Conservation (phyloP, 441 rosid species). For the Pelargonium citronellum region DNA sequence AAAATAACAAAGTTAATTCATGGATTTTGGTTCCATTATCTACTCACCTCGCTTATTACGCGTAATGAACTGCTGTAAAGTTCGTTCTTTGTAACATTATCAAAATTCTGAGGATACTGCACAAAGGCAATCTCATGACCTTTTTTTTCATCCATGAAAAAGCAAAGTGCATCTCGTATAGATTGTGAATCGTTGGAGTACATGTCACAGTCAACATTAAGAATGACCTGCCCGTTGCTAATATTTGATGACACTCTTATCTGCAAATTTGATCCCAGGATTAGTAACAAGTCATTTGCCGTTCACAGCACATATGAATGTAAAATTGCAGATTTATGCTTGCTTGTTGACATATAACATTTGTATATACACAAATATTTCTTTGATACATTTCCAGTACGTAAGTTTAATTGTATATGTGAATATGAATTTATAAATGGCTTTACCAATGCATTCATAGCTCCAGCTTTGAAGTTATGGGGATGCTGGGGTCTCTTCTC, state of each 20-base stretch:
- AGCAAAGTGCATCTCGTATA: conserved; percentile 24
- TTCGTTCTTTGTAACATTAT: conserved; percentile 36
- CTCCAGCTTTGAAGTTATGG: conserved; percentile 79
- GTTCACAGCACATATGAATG: not conserved
- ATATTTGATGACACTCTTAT: conserved; percentile 27
- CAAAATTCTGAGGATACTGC: conserved; percentile 23
- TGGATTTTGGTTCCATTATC: not conserved
- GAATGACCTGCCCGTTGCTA: conserved; percentile 23
- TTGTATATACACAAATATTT: not conserved
- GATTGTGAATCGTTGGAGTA: conserved; percentile 29
- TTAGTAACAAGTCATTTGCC: not conserved
- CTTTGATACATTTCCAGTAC: not conserved
- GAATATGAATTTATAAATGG: no score
- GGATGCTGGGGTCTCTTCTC: conserved; percentile 58
- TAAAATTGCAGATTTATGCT: no score
- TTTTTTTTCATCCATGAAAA: conserved; percentile 30
- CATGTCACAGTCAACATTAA: conserved; percentile 33
- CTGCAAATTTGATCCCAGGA: not conserved
- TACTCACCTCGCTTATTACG: conserved; percentile 30
- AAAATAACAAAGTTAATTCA: not conserved
- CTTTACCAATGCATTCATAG: conserved; percentile 68
- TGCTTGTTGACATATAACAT: not conserved
- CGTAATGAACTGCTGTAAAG: conserved; percentile 35
- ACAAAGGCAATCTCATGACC: conserved; percentile 25
- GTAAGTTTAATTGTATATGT: no score